Conservation (phyloP, 352 stramenopile species). For the Halophytophthora polymorphica region DNA sequence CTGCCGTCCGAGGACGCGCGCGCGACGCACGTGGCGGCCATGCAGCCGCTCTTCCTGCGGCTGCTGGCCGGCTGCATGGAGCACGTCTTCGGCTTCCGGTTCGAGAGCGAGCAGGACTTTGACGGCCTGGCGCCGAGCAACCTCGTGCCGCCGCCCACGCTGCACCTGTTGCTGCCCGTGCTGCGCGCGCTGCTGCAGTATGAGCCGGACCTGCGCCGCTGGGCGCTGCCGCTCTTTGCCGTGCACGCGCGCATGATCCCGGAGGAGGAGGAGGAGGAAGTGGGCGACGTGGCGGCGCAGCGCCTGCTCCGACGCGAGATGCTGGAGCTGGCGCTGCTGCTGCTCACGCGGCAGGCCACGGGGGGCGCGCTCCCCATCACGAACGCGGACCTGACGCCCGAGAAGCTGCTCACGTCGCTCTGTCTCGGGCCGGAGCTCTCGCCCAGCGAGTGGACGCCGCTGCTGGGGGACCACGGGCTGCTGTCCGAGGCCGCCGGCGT, state of each 20-base stretch:
- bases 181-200: constrained; percentile 52
- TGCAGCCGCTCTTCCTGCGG: constrained; percentile 55
- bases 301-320: constrained; percentile 72
- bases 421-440: constrained; percentile 59
- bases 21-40: constrained; percentile 28
- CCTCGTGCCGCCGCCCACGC: constrained; percentile 61
- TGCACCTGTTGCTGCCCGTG: constrained; percentile 80
- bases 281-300: constrained; percentile 77
- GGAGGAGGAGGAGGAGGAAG: constrained; percentile 85
- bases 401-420: constrained; percentile 52
- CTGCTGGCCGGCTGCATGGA: constrained; percentile 65
- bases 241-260: constrained; percentile 84
- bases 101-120: constrained; percentile 76
- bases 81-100: constrained; percentile 80
- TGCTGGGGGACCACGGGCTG: constrained; percentile 68
- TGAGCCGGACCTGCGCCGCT: constrained; percentile 53
- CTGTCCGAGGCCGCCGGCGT: constrained; percentile 56
- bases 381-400: constrained; percentile 57
- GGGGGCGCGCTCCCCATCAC: constrained; percentile 55
- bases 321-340: constrained; percentile 60
- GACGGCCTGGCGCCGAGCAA: constrained; percentile 63
- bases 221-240: constrained; percentile 71
- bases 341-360: constrained; percentile 56
- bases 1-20: constrained; percentile 41
- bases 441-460: constrained; percentile 53